Conservation (phyloP, 176 grass and related monocot species). For the barley (Hordeum vulgare) region DNA sequence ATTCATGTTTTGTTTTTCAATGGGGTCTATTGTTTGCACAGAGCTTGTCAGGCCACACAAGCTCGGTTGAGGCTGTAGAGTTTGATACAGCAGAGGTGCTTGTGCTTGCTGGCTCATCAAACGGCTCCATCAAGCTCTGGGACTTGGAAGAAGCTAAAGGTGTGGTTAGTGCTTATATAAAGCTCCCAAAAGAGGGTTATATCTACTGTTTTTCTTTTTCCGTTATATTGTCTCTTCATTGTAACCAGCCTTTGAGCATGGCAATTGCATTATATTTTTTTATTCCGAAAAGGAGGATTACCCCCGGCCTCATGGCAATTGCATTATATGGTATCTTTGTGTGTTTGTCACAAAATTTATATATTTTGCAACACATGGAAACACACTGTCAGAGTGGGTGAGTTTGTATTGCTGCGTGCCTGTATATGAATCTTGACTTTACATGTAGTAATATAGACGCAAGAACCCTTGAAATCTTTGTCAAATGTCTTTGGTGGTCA, state of each 20-base stretch:
- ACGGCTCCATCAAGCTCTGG: conserved; percentile 92
- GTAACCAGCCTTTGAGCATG: background rate
- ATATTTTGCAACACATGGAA: background rate
- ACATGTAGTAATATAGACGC: background rate
- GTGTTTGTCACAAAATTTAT: background rate
- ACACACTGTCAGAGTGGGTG: background rate
- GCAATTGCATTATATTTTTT: background rate
- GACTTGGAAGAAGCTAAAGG: conserved; percentile 94
- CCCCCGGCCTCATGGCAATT: conserved; percentile 4
- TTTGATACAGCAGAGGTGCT: conserved; percentile 91
- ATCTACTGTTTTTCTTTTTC: background rate
- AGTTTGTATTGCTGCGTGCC: background rate
- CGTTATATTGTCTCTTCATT: background rate
- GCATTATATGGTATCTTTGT: background rate
- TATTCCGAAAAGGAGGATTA: too few relatives aligned
- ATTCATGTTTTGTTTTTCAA: conserved; percentile 2
- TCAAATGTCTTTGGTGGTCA: background rate
- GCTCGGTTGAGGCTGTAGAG: conserved; percentile 72
- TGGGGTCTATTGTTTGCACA: conserved; percentile 27
- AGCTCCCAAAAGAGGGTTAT: background rate
- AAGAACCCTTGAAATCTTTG: background rate
- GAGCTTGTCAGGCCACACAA: conserved; percentile 80
- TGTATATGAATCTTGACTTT: background rate
- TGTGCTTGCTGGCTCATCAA: conserved; percentile 89
- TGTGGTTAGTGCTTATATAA: conserved; percentile 36